phyloP scores from a whole-genome alignment of 495 filamentous ascomycete species.

The Astrothelium subdiscretum region DNA sequence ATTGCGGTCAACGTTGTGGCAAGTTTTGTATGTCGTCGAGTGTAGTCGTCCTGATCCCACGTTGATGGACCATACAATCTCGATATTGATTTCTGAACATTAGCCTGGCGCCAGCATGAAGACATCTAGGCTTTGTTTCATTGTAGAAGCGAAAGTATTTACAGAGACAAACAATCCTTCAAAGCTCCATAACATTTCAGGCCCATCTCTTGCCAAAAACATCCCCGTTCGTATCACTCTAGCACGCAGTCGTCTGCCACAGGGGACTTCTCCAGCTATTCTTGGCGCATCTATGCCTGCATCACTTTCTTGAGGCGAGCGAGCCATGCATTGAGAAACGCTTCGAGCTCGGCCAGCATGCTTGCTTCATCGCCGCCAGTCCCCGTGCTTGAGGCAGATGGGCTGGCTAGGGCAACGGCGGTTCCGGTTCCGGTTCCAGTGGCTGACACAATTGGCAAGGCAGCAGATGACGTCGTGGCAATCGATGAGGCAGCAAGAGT shows the following conservation, averaged over 20 bases:
- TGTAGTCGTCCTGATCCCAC: no score
- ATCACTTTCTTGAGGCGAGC: not conserved
- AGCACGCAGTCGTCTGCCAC: no score
- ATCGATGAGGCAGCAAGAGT: not conserved
- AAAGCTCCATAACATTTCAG: not conserved
- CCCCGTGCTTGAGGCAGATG: not conserved
- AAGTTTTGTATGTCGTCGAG: no score
- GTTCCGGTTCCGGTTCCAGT: not conserved
- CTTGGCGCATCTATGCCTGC: no score
- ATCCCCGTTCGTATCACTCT: no score
- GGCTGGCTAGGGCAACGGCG: not conserved
- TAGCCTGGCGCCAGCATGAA: no score
- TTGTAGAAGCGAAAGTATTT: not conserved
- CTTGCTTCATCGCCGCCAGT: not conserved
- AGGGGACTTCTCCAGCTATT: no score
- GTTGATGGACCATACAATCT: no score
- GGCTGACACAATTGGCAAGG: not conserved
- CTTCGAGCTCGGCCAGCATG: not conserved
- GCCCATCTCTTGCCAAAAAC: not conserved
- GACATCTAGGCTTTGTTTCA: not conserved
- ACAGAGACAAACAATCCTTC: not conserved
- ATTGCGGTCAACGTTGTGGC: no score
- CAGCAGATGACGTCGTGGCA: not conserved
- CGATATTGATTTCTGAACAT: no score
- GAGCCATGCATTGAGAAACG: not conserved